These are phyloP conservation scores for Lecanicillium sp. DNA, from an alignment of 2,329 filamentous ascomycete species.

Conservation along the genomic window DNA sequence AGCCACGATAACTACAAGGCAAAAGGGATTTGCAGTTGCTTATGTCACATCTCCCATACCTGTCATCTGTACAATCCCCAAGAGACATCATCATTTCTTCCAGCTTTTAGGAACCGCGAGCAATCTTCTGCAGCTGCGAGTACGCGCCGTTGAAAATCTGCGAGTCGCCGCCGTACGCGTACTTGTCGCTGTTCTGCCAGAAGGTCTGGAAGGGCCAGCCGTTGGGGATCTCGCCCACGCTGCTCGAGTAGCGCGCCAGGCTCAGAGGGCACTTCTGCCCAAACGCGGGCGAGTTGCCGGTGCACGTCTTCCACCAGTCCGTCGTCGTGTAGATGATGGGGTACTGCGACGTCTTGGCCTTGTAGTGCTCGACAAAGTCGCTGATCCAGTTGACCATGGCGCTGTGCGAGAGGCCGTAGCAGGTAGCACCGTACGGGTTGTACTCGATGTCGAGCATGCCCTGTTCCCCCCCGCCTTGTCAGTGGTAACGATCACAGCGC, in stretches of 20 bases:
- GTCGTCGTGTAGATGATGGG: slow-evolving; percentile 49
- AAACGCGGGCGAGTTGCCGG: slow-evolving; percentile 43
- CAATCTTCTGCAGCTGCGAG: slow-evolving; percentile 19
- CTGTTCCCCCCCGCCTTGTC: background rate
- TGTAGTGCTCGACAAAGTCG: slow-evolving; percentile 47
- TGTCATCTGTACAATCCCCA: too few species aligned
- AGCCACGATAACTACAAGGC: background rate
- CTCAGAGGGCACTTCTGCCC: slow-evolving; percentile 40
- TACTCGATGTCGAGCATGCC: slow-evolving; percentile 53
- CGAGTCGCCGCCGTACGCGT: slow-evolving; percentile 18
- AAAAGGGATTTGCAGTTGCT: background rate
- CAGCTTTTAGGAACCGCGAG: slow-evolving; percentile 13
- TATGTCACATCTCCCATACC: too few species aligned
- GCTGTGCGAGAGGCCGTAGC: slow-evolving; percentile 39
- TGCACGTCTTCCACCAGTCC: slow-evolving; percentile 49
- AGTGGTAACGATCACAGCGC: background rate
- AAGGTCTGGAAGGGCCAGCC: slow-evolving; percentile 48
- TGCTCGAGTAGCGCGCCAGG: slow-evolving; percentile 38
- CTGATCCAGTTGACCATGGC: slow-evolving; percentile 47
- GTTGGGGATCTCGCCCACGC: slow-evolving; percentile 39
- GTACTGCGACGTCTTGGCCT: slow-evolving; percentile 37
- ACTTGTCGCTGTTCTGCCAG: slow-evolving; percentile 29
- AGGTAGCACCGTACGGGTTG: slow-evolving; percentile 31
- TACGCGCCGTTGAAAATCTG: slow-evolving; percentile 20
- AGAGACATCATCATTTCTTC: too few species aligned